phyloP scores from a whole-genome alignment of 257 asterid genomes.

The Cynanchum wilfordii region DNA sequence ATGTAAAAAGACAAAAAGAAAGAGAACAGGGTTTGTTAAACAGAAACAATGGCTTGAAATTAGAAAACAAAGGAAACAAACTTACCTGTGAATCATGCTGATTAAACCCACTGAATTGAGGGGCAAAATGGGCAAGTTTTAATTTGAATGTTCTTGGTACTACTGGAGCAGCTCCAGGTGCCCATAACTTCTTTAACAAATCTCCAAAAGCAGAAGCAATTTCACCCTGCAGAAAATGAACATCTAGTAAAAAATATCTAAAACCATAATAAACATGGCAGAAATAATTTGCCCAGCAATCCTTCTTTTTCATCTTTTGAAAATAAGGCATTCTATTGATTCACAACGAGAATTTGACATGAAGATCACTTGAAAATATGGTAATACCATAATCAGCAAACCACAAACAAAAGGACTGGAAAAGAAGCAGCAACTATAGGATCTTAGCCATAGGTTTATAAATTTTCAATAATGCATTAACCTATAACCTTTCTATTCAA shows the following conservation, averaged over 20 bases:
- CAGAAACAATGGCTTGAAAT: not conserved
- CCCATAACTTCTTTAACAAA: slow-evolving; percentile 85
- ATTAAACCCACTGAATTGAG: slow-evolving; percentile 92
- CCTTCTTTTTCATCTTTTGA: not conserved
- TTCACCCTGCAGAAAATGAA: slow-evolving; percentile 53
- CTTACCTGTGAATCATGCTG: slow-evolving; percentile 97
- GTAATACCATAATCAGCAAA: not conserved
- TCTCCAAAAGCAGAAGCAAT: slow-evolving; percentile 95
- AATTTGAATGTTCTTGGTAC: slow-evolving; percentile 87
- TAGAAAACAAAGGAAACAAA: slow-evolving; percentile 16
- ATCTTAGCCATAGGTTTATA: not conserved
- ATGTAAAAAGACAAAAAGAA: not conserved
- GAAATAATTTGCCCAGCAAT: not conserved
- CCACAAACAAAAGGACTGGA: not conserved
- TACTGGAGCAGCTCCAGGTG: slow-evolving; percentile 85
- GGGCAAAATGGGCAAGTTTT: slow-evolving; percentile 93
- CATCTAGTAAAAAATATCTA: not conserved
- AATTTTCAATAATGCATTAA: not conserved
- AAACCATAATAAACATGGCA: not conserved
- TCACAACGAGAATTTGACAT: not conserved
- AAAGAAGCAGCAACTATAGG: not conserved
- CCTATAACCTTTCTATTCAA: not conserved
- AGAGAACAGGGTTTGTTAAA: not conserved
- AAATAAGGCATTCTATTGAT: not conserved
- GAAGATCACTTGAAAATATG: not conserved